These are phyloP conservation scores for Macrophomina phaseolina DNA, from an alignment of 2,329 filamentous ascomycete species.

Conservation along the genomic window DNA sequence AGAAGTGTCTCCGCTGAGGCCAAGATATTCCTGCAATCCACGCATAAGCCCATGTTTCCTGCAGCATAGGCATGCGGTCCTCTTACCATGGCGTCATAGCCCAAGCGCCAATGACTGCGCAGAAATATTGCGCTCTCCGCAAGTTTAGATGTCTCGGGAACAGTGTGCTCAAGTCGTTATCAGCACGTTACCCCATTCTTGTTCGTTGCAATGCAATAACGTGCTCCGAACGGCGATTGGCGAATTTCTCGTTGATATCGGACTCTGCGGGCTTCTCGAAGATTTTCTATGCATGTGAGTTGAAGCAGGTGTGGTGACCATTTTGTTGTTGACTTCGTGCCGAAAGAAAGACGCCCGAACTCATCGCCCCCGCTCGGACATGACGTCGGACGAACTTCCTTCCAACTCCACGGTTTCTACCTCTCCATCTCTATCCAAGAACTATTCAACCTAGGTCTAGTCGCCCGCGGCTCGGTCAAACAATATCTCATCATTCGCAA, in stretches of 20 bases:
- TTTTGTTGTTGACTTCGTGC: neutral
- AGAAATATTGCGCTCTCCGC: conserved; percentile 29
- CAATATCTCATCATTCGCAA: conserved; percentile 1
- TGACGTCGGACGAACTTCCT: neutral
- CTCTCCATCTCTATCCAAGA: neutral
- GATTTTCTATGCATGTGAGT: neutral
- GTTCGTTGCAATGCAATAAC: neutral
- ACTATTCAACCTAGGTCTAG: neutral
- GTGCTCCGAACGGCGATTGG: neutral
- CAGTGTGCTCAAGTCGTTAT: conserved; percentile 24
- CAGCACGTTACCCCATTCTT: conserved; percentile 8
- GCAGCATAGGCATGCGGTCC: no score
- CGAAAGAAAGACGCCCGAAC: neutral
- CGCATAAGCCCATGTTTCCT: no score
- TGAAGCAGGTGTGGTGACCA: neutral
- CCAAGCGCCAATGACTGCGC: conserved; percentile 29
- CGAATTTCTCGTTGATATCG: neutral
- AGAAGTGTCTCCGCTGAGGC: conserved; percentile 27
- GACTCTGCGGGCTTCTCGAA: neutral
- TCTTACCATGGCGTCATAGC: conserved; percentile 24
- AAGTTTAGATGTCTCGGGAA: conserved; percentile 23
- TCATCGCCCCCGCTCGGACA: neutral
- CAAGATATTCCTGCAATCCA: conserved; percentile 22
- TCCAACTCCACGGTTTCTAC: neutral
- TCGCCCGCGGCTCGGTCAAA: neutral